Base-by-base conservation (phyloP, 2,329 filamentous ascomycete species). In the Xylariaceae sp. region DNA sequence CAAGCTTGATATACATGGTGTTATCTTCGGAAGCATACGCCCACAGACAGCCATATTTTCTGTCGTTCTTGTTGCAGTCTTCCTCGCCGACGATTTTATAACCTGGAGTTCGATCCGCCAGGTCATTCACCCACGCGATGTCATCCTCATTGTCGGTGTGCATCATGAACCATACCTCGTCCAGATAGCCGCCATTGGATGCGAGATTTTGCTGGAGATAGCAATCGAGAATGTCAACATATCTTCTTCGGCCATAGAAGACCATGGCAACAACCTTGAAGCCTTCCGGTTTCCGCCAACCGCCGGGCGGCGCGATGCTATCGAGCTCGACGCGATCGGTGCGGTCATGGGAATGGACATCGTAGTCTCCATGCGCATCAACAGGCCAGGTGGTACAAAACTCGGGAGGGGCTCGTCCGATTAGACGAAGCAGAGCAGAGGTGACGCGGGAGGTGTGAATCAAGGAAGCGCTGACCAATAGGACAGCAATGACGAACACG, bases 191-290 rank as follows among this genome's bases (percentile, higher is more conserved):
- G 7, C 76, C 76, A 50, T 78, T 76, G 61, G 73, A 74, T 18
- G 69, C 74, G 44, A 80, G 66, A 57, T 79, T 79, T 61, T 76
- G 72, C 68, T 77, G 63, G 10, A 71, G 65, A 60, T 80, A 80
- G 60, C 78, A 80, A 61, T 79, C 77, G 47, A 80, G 64, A 34
- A 80, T 74, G 37, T 77, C 74, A 23, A 79, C 75, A 8, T 75
- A 74, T 57, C 72, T 69, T 53, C 73, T 74, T 13, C 78, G 73
- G 17, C 77, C 78, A 60, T 73, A 80, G 58, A 80, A 80, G 0
- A 80, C 75, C 58, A 80, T 71, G 13, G 72, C 78, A 59, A 79
- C 72, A n/a, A 80, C 68, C 62, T 73, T 76, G 62, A 72, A 47
- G 9, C 66, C 69, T 11, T 53, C 35, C 2, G 70, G 70, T 53